phyloP scores from a whole-genome alignment of 345 rosid genomes.

The Acer campestre region DNA sequence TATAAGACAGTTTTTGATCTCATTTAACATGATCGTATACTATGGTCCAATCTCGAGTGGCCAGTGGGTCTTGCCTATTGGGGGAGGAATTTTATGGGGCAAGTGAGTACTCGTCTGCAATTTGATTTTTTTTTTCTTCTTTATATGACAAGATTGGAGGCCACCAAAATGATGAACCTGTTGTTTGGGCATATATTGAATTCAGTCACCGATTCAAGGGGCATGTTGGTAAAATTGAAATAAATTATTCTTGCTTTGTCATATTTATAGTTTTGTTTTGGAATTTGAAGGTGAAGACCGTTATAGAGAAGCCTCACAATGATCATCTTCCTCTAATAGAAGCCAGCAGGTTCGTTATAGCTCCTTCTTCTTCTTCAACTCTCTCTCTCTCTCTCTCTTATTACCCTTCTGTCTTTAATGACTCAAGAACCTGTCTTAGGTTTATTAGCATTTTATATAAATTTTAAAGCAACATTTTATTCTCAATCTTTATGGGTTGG shows the following conservation, averaged over 20 bases:
- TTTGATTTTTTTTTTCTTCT: background rate
- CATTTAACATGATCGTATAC: background rate
- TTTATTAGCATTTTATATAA: background rate
- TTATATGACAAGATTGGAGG: background rate
- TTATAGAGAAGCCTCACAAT: constrained; percentile 78
- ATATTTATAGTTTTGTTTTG: constrained; percentile 6
- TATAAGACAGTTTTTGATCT: background rate
- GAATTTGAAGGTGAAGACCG: constrained; percentile 63
- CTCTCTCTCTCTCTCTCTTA: background rate
- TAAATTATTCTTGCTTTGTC: background rate
- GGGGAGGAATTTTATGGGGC: background rate
- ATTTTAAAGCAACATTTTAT: background rate
- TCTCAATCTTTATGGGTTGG: background rate
- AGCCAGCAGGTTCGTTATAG: constrained; percentile 69
- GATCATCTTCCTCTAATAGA: constrained; percentile 75
- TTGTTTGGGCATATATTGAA: background rate
- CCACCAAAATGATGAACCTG: background rate
- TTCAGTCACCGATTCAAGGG: background rate
- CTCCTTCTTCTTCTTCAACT: background rate
- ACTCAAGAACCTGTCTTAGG: background rate
- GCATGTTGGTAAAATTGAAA: background rate
- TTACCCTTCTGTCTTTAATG: background rate
- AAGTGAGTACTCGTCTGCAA: background rate
- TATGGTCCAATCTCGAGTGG: too few relatives aligned
- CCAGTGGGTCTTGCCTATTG: too few relatives aligned